Evolutionary conservation across 2,329 filamentous ascomycete species (phyloP), one percentile per base, ranked within the genome.

Genomic region (Claviceps paspali): DNA sequence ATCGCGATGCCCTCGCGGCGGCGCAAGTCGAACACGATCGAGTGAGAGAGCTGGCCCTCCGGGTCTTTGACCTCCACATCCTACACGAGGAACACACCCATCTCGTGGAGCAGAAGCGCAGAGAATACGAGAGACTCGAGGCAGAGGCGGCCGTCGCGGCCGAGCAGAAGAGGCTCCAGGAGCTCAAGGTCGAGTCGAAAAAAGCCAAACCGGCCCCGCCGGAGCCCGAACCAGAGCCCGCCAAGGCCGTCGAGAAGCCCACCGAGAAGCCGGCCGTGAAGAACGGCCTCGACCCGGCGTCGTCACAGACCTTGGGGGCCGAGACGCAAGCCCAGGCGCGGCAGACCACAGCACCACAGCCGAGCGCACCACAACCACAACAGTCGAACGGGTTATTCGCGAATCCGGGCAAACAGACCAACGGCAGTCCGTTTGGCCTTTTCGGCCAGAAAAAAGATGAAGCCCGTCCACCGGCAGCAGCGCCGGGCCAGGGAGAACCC

Each of bases 21-120:
- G 79, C 79, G 4, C 73, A 73, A 34, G 64, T 65, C 11, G 71
- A 79, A 49, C 82, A 86, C 52, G 71, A 81, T 27, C 67, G 71
- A 21, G 69, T 88, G 9, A 67, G 68, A 21, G 57, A 66, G 38
- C 57, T 57, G 22, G 70, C 70, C 6, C 52, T 70, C 26, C 57
- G 61, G 12, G 64, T 65, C 6, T 67, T 61, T 38, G 56, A 67
- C 41, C 53, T 68, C 29, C 60, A 73, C 40, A 57, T 65, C 41
- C 48, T 66, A 12, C 53, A 64, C 36, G 56, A 65, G 43, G 59
- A 68, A 43, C 57, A 64, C 41, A 50, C 57, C 26, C 54, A 59
- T 10, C 60, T 70, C 32, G 38, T 59, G 19, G 58, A 62, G 30
- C 56, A 62, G 37, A 64, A 70, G 47, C 56, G 59, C 29, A 57